Conservation (phyloP, 306 rosid genomes). For the Dryas drummondii region DNA sequence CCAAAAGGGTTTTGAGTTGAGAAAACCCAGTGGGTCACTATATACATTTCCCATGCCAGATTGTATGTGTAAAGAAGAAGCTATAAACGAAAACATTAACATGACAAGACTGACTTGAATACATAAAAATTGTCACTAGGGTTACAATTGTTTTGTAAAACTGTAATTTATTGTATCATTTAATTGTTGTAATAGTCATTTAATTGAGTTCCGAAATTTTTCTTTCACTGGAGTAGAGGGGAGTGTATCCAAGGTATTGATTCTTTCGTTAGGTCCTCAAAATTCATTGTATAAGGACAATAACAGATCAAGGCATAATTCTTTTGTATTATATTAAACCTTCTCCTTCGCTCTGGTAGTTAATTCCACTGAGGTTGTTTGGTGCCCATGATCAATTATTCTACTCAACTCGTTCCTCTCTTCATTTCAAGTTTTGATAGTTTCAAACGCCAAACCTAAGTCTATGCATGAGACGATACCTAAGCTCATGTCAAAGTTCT, state of each 20-base stretch:
- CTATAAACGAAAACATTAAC: slow-evolving; percentile 34
- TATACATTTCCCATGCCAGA: slow-evolving; percentile 96
- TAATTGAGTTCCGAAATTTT: slow-evolving; percentile 20
- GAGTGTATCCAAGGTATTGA: slow-evolving; percentile 10
- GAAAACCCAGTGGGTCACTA: slow-evolving; percentile 67
- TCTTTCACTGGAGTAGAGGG: slow-evolving; percentile 24
- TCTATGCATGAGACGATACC: too few species aligned
- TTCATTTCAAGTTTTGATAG: too few species aligned
- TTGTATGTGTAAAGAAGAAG: slow-evolving; percentile 79
- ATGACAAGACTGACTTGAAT: slow-evolving; percentile 18
- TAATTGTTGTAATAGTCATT: slow-evolving; percentile 26
- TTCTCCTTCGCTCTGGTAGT: neutral
- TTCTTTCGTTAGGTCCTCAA: slow-evolving; percentile 9
- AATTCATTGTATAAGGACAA: slow-evolving; percentile 41
- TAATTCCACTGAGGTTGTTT: neutral
- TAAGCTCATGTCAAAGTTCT: too few species aligned
- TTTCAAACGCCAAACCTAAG: too few species aligned
- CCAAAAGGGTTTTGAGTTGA: slow-evolving; percentile 71
- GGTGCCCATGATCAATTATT: too few species aligned
- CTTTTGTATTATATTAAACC: neutral
- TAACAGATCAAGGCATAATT: neutral
- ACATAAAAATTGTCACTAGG: slow-evolving; percentile 19
- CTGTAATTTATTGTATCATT: slow-evolving; percentile 43
- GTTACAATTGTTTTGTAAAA: slow-evolving; percentile 35
- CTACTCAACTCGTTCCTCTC: too few species aligned